Percentiles rank a stretch among this genome's conserved stretches.
Evolutionary conservation across 306 rosid genomes (phyloP).

Genomic region (Phaseolus lunatus): DNA sequence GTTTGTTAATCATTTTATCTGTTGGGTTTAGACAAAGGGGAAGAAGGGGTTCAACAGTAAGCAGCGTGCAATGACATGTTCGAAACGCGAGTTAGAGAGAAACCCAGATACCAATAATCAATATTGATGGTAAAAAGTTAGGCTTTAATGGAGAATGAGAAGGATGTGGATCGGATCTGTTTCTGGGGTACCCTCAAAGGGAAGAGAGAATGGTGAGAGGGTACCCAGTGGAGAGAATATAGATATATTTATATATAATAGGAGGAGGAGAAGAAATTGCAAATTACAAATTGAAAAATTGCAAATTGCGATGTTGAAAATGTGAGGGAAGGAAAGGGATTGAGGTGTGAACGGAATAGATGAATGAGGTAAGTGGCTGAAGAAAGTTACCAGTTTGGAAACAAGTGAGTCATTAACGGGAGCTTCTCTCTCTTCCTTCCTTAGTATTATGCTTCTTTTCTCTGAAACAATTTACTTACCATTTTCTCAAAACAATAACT

Average conservation of each 20-base stretch:
- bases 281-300: conserved; percentile 6
- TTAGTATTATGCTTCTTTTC: not conserved
- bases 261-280: not conserved
- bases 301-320: conserved; percentile 16
- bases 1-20: conserved; percentile 65
- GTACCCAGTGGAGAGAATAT: not conserved
- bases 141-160: not conserved
- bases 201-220: not conserved
- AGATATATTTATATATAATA: not conserved
- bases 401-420: conserved; percentile 17
- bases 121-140: not conserved
- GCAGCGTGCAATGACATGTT: not conserved
- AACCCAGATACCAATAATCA: not conserved
- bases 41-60: not conserved
- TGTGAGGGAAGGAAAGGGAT: not conserved
- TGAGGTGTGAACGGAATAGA: not conserved
- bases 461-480: not conserved
- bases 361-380: conserved; percentile 2
- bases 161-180: conserved; percentile 42
- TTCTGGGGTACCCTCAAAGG: conserved; percentile 38
- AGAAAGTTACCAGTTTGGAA: conserved; percentile 22
- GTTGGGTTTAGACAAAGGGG: not conserved
- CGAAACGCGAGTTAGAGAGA: not conserved
- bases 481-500: not conserved
- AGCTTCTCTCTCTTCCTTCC: not conserved